Evolutionary conservation across 257 asterid species (phyloP).

Genomic region (Petunia axillaris): DNA sequence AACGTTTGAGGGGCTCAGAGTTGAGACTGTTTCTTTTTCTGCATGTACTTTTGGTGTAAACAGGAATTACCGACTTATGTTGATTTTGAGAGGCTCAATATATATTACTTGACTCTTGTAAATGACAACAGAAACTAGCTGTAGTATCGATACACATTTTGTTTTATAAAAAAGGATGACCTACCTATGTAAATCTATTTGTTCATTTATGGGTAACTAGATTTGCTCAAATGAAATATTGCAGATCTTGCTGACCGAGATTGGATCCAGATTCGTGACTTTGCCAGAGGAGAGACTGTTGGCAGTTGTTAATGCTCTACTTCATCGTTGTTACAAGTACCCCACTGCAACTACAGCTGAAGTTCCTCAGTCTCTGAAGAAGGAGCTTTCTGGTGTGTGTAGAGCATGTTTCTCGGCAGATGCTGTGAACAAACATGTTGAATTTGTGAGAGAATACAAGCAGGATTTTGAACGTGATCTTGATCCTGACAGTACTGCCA

Average conservation of each 20-base stretch:
- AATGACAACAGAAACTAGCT: neutral
- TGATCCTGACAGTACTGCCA: slow-evolving; percentile 91
- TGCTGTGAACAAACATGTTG: slow-evolving; percentile 99
- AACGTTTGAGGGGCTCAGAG: slow-evolving; percentile 6
- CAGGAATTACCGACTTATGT: slow-evolving; percentile 1
- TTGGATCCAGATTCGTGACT: slow-evolving; percentile 94
- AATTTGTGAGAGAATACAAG: slow-evolving; percentile 95
- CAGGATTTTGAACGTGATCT: slow-evolving; percentile 98
- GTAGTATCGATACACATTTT: neutral
- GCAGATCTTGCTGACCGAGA: slow-evolving; percentile 93
- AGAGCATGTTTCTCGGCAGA: slow-evolving; percentile 99
- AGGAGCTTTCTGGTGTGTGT: slow-evolving; percentile 99
- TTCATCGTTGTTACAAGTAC: slow-evolving; percentile 98
- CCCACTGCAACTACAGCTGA: slow-evolving; percentile 99
- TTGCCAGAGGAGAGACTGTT: slow-evolving; percentile 97
- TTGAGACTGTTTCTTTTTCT: neutral
- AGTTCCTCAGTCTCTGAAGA: slow-evolving; percentile 96
- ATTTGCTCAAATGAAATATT: slow-evolving; percentile 5
- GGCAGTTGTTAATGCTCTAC: slow-evolving; percentile 98
- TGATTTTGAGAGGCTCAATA: neutral
- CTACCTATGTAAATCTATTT: neutral
- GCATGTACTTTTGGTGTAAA: neutral
- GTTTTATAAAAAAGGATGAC: slow-evolving; percentile 1
- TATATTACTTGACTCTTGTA: neutral
- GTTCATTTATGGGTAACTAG: neutral